Evolutionary conservation across 441 rosid genomes (phyloP).

Genomic region (Oxalis stricta): DNA sequence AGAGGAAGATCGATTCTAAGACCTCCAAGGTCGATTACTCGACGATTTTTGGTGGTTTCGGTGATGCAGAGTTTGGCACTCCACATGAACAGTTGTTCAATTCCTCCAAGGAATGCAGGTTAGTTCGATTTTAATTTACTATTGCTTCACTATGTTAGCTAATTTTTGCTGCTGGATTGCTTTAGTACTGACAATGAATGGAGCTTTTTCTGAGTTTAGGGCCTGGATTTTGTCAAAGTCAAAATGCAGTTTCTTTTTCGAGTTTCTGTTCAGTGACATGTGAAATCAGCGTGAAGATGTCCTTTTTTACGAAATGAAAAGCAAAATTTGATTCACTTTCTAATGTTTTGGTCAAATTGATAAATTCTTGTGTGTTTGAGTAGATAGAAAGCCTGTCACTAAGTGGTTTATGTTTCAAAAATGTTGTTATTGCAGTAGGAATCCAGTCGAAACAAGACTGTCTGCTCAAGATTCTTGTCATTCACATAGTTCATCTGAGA

Average conservation of each 20-base stretch:
- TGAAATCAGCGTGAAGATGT: too few relatives aligned
- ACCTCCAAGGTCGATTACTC: constrained; percentile 63
- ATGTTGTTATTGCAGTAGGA: constrained; percentile 21
- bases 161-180: not conserved
- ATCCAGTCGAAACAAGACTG: constrained; percentile 19
- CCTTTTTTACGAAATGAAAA: too few relatives aligned
- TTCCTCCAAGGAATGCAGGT: constrained; percentile 17
- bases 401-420: not conserved
- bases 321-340: too few relatives aligned
- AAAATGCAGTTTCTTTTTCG: too few relatives aligned
- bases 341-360: too few relatives aligned
- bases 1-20: constrained; percentile 38
- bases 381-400: not conserved
- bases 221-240: too few relatives aligned
- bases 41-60: constrained; percentile 60
- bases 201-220: too few relatives aligned
- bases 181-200: not conserved
- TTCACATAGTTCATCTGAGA: constrained; percentile 12
- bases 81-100: constrained; percentile 40
- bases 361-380: not conserved
- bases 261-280: too few relatives aligned
- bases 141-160: not conserved
- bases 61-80: constrained; percentile 32
- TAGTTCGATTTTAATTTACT: constrained; percentile 2
- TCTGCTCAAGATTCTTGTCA: constrained; percentile 11